Conservation (phyloP, 1,284 basidiomycete genomes). For the Coniferiporia sulphurascens region DNA sequence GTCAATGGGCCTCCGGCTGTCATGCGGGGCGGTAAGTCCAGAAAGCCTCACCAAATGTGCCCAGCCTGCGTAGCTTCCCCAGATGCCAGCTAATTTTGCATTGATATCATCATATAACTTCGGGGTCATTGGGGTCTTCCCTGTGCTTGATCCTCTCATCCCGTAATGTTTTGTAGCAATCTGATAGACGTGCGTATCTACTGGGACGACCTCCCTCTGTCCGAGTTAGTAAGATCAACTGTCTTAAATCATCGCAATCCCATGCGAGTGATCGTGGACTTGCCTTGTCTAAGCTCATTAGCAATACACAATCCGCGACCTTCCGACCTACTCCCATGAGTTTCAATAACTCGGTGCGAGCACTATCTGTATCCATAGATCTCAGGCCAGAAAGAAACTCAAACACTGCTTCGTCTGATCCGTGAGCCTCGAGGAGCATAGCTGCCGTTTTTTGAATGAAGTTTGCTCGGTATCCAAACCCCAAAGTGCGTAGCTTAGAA, state of each 20-base stretch:
- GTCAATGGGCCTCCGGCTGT: constrained; percentile 32
- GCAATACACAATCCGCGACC: constrained; percentile 90
- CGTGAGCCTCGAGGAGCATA: constrained; percentile 64
- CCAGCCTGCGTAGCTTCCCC: constrained; percentile 90
- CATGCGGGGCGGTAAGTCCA: constrained; percentile 7
- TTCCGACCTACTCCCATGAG: constrained; percentile 93
- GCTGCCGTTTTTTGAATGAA: constrained; percentile 84
- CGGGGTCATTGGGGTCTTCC: constrained; percentile 61
- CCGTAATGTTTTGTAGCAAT: constrained; percentile 84
- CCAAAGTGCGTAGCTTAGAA: constrained; percentile 69
- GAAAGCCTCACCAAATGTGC: constrained; percentile 67
- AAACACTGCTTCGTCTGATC: constrained; percentile 45
- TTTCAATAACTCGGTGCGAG: constrained; percentile 71
- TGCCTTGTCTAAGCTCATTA: constrained; percentile 95
- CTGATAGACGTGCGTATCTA: constrained; percentile 89
- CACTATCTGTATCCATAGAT: constrained; percentile 45
- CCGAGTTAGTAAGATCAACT: background rate
- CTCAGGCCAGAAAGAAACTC: constrained; percentile 61
- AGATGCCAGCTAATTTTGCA: constrained; percentile 55
- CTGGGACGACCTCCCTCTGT: constrained; percentile 80
- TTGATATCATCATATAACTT: constrained; percentile 77
- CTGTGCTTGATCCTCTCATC: constrained; percentile 46
- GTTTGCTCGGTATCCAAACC: constrained; percentile 94
- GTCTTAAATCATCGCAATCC: too few species aligned
- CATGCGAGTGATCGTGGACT: constrained; percentile 9